phyloP scores from a whole-genome alignment of 768 basidiomycete species.

The Solioccasus polychromus region DNA sequence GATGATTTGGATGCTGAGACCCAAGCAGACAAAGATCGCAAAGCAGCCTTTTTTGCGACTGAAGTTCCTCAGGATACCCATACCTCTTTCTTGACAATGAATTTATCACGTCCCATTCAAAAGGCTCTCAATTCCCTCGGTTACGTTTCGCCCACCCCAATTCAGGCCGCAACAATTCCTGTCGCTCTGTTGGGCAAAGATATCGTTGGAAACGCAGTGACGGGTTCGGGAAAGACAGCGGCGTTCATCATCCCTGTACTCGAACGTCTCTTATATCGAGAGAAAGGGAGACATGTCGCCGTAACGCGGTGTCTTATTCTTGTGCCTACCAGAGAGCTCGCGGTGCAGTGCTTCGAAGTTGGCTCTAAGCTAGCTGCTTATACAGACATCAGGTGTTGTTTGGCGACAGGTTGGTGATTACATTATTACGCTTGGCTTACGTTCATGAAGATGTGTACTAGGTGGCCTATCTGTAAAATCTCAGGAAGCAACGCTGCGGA shows the following conservation, averaged over 20 bases:
- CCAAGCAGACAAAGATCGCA: conserved; percentile 60
- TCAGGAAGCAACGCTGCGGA: conserved; percentile 82
- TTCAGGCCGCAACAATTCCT: conserved; percentile 92
- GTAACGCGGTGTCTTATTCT: conserved; percentile 89
- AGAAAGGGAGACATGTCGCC: conserved; percentile 82
- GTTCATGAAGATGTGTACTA: conserved; percentile 28
- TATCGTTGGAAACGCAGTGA: conserved; percentile 92
- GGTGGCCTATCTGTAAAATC: conserved; percentile 92
- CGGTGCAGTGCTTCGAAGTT: conserved; percentile 93
- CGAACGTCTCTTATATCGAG: conserved; percentile 89
- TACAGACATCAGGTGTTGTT: conserved; percentile 87
- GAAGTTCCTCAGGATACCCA: conserved; percentile 52
- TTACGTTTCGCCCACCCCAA: conserved; percentile 87
- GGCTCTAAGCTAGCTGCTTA: conserved; percentile 79
- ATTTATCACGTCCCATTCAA: conserved; percentile 89
- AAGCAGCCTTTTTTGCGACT: conserved; percentile 85
- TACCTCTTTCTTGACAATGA: conserved; percentile 87
- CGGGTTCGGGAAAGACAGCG: conserved; percentile 97
- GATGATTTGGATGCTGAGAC: conserved; percentile 63
- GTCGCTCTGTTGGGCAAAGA: conserved; percentile 94
- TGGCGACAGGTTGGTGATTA: conserved; percentile 76
- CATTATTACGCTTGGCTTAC: neutral
- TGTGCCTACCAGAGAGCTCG: conserved; percentile 93
- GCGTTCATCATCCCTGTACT: conserved; percentile 94
- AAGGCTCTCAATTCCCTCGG: conserved; percentile 84